Evolutionary conservation across 257 asterid genomes (phyloP), one percentile per base, ranked within the genome.

Genomic region (Solanum sparsipilum): DNA sequence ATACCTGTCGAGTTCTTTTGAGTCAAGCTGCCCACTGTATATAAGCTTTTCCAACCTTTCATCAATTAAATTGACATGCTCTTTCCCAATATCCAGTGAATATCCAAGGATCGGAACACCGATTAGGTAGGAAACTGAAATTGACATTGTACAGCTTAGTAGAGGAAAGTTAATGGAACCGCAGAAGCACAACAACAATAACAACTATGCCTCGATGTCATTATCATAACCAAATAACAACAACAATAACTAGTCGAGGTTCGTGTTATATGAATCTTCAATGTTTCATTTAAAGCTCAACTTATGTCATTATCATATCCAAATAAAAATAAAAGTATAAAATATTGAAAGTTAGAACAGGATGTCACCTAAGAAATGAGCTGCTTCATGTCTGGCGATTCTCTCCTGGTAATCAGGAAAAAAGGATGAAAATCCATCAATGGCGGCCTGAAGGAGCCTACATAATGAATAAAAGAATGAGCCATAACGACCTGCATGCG

Each of bases 371-470:
- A 96, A 90, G 90, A 96, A 96, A 87, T 96, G 99, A 87, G 98
- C 99, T 83, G 99, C 98, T 91, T 96, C 99, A 74, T 96, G 99
- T 78, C 98, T 92, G 87, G 98, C 92, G 85, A 96, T 95, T 90
- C 98, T 93, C 84, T 96, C 99, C 90, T 93, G 93, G 88, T 94
- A 94, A 90, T 96, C 98, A 79, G 98, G 98, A 88, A 94, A 95
- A 87, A 96, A 92, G 5, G 96, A 88, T 89, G 99, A 94, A 90
- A 95, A 96, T 82, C 96, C 96, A 84, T 94, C 98, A 72, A 95
- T 95, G 88, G 97, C 95, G 58, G 99, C 99, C 94, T 96, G 99
- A 90, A 96, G 98, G 89, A 95, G 95, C 93, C 99, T 95, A 88
- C 87, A 83, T 85, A 78, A 85, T 16, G 84, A 70, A 88, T 86